phyloP scores from a whole-genome alignment of 345 rosid species.

The Arabidopsis arenosa region DNA sequence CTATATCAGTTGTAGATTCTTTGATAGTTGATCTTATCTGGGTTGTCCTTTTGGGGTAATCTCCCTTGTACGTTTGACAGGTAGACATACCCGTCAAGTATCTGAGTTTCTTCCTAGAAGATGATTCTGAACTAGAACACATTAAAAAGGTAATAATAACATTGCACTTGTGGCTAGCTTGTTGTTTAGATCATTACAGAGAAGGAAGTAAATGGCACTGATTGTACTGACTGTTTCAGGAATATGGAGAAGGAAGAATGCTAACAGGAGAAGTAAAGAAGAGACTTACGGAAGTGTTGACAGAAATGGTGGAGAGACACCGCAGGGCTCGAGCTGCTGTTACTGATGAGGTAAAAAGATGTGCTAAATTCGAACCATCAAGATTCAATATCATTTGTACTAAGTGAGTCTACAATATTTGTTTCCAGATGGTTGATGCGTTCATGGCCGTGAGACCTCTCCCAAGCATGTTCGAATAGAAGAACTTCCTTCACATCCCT shows the following conservation, averaged over 20 bases:
- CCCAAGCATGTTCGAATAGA: conserved; percentile 68
- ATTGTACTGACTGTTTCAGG: conserved; percentile 46
- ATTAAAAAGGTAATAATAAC: conserved; percentile 67
- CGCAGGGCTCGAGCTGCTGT: conserved; percentile 79
- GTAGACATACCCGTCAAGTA: conserved; percentile 88
- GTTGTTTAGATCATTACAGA: conserved; percentile 1
- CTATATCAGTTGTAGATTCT: background rate
- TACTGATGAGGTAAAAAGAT: conserved; percentile 69
- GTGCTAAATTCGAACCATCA: background rate
- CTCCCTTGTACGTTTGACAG: conserved; percentile 44
- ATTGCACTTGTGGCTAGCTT: background rate
- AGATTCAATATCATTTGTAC: background rate
- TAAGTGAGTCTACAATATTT: background rate
- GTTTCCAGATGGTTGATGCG: conserved; percentile 84
- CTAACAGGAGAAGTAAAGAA: conserved; percentile 83
- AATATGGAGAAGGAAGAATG: conserved; percentile 87
- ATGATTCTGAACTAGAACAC: conserved; percentile 83
- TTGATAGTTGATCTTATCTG: background rate
- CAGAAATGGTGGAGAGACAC: conserved; percentile 84
- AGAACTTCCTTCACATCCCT: background rate
- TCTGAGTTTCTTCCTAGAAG: conserved; percentile 79
- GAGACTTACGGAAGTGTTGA: conserved; percentile 66
- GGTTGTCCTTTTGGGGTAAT: background rate
- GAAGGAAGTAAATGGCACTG: background rate
- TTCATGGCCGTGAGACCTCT: conserved; percentile 94